Conservation (phyloP, 495 filamentous ascomycete species). For the Penicillium paradoxum region DNA sequence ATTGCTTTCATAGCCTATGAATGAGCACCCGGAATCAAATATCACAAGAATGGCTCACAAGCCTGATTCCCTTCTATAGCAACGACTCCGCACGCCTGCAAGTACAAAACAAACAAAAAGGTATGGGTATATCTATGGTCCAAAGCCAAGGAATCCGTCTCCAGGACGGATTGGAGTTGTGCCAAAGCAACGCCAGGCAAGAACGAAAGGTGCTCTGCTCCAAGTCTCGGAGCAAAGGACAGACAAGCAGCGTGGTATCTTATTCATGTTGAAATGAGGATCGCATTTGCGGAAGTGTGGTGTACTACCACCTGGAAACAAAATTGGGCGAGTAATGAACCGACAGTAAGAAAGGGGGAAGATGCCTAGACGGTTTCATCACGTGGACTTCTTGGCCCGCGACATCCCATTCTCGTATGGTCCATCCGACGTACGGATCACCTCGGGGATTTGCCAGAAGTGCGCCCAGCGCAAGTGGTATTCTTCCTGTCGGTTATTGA, state of each 20-base stretch:
- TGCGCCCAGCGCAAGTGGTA: conserved; percentile 71
- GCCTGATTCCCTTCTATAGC: conserved; percentile 15
- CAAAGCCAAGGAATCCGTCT: conserved; percentile 10
- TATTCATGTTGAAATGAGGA: conserved; percentile 1
- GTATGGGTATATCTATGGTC: conserved; percentile 10
- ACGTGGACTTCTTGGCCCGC: conserved; percentile 40
- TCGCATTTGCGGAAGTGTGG: conserved; percentile 5
- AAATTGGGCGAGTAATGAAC: background rate
- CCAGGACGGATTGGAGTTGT: conserved; percentile 6
- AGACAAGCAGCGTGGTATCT: conserved; percentile 4
- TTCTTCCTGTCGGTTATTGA: conserved; percentile 72
- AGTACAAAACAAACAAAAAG: background rate
- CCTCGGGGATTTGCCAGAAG: conserved; percentile 60
- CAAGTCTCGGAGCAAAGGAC: conserved; percentile 3
- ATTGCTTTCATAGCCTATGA: conserved; percentile 3
- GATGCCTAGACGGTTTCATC: conserved; percentile 2
- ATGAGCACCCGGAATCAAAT: conserved; percentile 1
- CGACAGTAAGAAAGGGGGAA: background rate
- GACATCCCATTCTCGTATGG: conserved; percentile 26
- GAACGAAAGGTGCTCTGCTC: conserved; percentile 2
- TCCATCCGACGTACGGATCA: conserved; percentile 40
- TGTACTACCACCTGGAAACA: background rate
- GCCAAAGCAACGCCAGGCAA: conserved; percentile 2
- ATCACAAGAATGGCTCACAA: background rate
- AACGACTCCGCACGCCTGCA: conserved; percentile 7